Base-by-base conservation (phyloP, 1,139 yeast species). In the Hyphopichia fennica region DNA sequence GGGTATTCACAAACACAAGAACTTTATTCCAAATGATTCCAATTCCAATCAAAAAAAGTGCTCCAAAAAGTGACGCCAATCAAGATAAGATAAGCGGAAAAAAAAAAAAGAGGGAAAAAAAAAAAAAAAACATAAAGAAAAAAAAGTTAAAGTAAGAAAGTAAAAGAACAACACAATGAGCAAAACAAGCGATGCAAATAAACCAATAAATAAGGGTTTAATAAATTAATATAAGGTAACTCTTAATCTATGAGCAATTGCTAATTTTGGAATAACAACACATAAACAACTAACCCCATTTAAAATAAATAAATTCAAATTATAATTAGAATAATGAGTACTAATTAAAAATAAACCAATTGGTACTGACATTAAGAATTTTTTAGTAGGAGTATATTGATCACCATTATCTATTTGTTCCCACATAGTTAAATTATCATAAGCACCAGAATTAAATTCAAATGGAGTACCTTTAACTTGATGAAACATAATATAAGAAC, bases 321-420 rank as follows among this genome's bases (percentile, higher is more conserved):
- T 93, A 65, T 90, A 91, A 58, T 82, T 84, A 23, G 96, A 82
- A 63, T 91, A 93, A 63, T 93, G 98, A 2, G 98, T 91, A 45
- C 95, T 83, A 40, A 90, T 75, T 54, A 93, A 75, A 57, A 93
- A 93, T 57, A 93, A 74, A 9, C 82, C 84, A 51, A 93, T 87
- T 32, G 99, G 99, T 14, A 93, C 96, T 45, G 88, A 82, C 70
- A 91, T 79, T 54, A 93, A 72, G 59, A 90, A 93, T 66, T 93
- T 93, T 72, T 93, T 90, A 22, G 96, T 84, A 5, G 99, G 99
- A 0, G 99, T 93, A 63, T 91, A 93, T 63, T 90, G 96, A 60
- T 90, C 97, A 47, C 98, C 99, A 56, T 91, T 85, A 64, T 93
- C 97, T 50, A 93, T 85, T 66, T 93, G 99, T 65, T 93, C 99